A percentile compares a stretch with the other conserved stretches of the same genome.
Conservation (phyloP, 2,329 filamentous ascomycete genomes). For the Cytospora paraplurivora region DNA sequence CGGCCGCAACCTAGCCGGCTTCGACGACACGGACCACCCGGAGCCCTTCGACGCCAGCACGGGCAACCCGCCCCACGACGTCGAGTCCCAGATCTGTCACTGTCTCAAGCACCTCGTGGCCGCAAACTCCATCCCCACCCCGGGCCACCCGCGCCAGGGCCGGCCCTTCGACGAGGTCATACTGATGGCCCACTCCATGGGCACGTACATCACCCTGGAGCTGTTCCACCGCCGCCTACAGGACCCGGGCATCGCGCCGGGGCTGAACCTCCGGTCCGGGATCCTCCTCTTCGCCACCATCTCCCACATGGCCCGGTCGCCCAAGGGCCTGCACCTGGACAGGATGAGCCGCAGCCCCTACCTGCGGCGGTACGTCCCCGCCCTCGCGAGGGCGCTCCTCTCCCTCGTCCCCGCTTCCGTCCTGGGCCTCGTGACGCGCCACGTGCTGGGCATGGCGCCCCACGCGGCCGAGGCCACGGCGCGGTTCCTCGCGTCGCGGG, state of each 20-base stretch:
- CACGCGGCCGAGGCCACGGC: slow-evolving; percentile 54
- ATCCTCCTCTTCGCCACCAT: slow-evolving; percentile 76
- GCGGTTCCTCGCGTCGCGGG: slow-evolving; percentile 56
- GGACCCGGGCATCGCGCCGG: slow-evolving; percentile 38
- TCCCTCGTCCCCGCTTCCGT: slow-evolving; percentile 42
- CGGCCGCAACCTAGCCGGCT: slow-evolving; percentile 61
- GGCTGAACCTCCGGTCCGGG: slow-evolving; percentile 51
- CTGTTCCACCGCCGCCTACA: slow-evolving; percentile 60
- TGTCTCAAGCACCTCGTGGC: slow-evolving; percentile 43
- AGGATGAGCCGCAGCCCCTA: slow-evolving; percentile 46
- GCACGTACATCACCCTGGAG: slow-evolving; percentile 71
- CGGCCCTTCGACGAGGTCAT: slow-evolving; percentile 59
- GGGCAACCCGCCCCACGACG: slow-evolving; percentile 47
- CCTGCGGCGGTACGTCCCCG: slow-evolving; percentile 45
- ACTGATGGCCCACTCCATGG: slow-evolving; percentile 74
- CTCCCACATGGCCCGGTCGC: slow-evolving; percentile 67
- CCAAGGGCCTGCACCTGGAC: slow-evolving; percentile 57
- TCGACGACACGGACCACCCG: slow-evolving; percentile 53
- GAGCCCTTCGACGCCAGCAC: slow-evolving; percentile 44
- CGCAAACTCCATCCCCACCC: slow-evolving; percentile 35
- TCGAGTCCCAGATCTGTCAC: slow-evolving; percentile 56
- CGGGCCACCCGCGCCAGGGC: slow-evolving; percentile 35
- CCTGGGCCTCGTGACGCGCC: slow-evolving; percentile 47
- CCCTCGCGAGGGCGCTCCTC: slow-evolving; percentile 46
- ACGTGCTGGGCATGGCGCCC: slow-evolving; percentile 50